phyloP scores from a whole-genome alignment of 2,329 filamentous ascomycete species.

The Fusarium continuum region DNA sequence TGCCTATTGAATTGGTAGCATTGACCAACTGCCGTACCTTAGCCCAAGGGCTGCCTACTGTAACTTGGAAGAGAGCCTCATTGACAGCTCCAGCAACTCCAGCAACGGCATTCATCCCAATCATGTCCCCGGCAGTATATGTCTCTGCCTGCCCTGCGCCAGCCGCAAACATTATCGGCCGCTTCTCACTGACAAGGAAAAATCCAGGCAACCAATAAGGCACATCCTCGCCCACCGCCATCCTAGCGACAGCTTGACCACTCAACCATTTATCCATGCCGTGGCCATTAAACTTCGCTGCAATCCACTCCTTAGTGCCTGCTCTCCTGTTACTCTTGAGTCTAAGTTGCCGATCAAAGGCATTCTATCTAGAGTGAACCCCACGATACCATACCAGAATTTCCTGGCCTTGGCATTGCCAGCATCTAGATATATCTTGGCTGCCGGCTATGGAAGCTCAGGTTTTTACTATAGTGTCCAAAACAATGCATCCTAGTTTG shows the following conservation, averaged over 20 bases:
- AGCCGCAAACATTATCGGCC: conserved; percentile 31
- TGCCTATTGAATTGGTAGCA: not conserved
- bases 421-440: conserved; percentile 42
- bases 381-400: conserved; percentile 59
- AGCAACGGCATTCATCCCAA: conserved; percentile 38
- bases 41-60: conserved; percentile 9
- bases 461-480: too few relatives aligned
- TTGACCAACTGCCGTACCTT: not conserved
- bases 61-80: conserved; percentile 51
- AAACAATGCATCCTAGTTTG: too few relatives aligned
- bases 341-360: conserved; percentile 58
- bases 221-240: conserved; percentile 38
- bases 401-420: conserved; percentile 34
- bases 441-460: not conserved
- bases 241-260: conserved; percentile 50
- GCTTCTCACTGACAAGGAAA: not conserved
- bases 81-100: conserved; percentile 51
- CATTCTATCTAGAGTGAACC: conserved; percentile 54
- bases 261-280: conserved; percentile 62
- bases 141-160: conserved; percentile 41
- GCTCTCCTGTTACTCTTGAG: conserved; percentile 29
- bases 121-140: conserved; percentile 32
- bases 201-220: conserved; percentile 24
- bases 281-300: conserved; percentile 58
- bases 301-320: conserved; percentile 54